Conservation (phyloP, 495 filamentous ascomycete species). For the Apiosordaria backusii region DNA sequence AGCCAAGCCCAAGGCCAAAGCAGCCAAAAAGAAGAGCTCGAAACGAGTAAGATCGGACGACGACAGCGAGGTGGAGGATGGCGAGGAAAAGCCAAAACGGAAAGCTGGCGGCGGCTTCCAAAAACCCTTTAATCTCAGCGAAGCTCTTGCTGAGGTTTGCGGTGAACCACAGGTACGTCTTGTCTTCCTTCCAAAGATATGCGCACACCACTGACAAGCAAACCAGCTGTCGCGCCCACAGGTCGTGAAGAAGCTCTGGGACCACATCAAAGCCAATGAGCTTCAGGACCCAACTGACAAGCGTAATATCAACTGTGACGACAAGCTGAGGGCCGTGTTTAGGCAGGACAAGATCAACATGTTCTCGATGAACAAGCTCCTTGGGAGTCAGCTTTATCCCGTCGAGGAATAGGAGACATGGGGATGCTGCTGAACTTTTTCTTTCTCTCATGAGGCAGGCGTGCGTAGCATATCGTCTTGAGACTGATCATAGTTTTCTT, state of each 20-base stretch:
- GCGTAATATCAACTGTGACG: slow-evolving; percentile 89
- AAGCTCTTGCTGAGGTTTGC: slow-evolving; percentile 46
- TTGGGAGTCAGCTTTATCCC: slow-evolving; percentile 54
- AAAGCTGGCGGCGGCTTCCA: slow-evolving; percentile 50
- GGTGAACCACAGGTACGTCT: slow-evolving; percentile 57
- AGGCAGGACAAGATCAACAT: slow-evolving; percentile 89
- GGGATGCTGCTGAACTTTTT: not conserved
- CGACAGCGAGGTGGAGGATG: slow-evolving; percentile 70
- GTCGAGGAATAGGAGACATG: slow-evolving; percentile 41
- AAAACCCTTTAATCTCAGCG: slow-evolving; percentile 52
- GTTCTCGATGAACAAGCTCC: slow-evolving; percentile 88
- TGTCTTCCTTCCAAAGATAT: not conserved
- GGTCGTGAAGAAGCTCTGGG: slow-evolving; percentile 93
- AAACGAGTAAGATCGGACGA: slow-evolving; percentile 74
- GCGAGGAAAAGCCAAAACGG: slow-evolving; percentile 50
- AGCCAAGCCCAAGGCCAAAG: slow-evolving; percentile 38
- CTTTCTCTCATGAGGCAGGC: not conserved
- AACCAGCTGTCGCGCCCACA: slow-evolving; percentile 81
- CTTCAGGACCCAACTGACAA: slow-evolving; percentile 89
- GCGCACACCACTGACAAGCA: slow-evolving; percentile 12
- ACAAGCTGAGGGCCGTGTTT: slow-evolving; percentile 83
- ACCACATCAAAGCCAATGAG: slow-evolving; percentile 79
- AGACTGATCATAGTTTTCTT: not conserved
- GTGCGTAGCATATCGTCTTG: slow-evolving; percentile 29
- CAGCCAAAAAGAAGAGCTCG: slow-evolving; percentile 71